A percentile compares a stretch with the other conserved stretches of the same genome.
phyloP scores from a whole-genome alignment of 2,329 filamentous ascomycete species.

The Acephala macrosclerotiorum region DNA sequence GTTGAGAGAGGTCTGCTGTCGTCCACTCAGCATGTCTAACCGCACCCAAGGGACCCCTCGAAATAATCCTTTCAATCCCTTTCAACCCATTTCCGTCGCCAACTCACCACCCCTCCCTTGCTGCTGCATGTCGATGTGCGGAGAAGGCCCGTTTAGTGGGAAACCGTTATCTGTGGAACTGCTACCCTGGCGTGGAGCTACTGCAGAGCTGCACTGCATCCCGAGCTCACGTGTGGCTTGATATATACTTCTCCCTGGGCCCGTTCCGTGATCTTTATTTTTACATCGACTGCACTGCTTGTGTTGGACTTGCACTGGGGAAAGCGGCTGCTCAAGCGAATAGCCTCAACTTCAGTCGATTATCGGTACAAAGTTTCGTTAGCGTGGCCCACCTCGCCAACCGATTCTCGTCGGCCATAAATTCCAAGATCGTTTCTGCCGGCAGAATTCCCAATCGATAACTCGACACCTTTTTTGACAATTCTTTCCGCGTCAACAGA shows the following conservation, averaged over 20 bases:
- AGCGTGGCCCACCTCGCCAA: not conserved
- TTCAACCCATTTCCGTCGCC: not conserved
- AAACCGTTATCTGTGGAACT: constrained; percentile 6
- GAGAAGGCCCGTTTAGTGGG: constrained; percentile 7
- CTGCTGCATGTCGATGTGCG: constrained; percentile 1
- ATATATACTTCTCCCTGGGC: not conserved
- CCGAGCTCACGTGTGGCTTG: not conserved
- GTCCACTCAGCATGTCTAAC: not conserved
- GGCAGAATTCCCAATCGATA: not conserved
- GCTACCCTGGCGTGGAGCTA: not conserved
- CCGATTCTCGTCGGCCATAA: not conserved
- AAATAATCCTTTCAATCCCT: not conserved
- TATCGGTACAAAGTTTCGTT: not conserved
- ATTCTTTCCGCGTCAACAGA: not conserved
- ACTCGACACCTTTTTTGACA: not conserved
- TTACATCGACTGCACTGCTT: not conserved
- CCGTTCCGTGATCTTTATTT: not conserved
- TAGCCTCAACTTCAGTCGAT: not conserved
- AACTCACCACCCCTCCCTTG: not conserved
- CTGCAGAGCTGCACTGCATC: not conserved
- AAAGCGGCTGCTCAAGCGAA: not conserved
- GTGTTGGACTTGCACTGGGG: not conserved
- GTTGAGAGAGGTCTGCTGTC: not conserved
- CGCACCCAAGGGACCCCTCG: not conserved
- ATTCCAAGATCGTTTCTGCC: not conserved